Percentiles rank a stretch among this genome's conserved stretches.
These are phyloP conservation scores for Pelargonium citronellum DNA, from an alignment of 441 rosid species.

Conservation along the genomic window DNA sequence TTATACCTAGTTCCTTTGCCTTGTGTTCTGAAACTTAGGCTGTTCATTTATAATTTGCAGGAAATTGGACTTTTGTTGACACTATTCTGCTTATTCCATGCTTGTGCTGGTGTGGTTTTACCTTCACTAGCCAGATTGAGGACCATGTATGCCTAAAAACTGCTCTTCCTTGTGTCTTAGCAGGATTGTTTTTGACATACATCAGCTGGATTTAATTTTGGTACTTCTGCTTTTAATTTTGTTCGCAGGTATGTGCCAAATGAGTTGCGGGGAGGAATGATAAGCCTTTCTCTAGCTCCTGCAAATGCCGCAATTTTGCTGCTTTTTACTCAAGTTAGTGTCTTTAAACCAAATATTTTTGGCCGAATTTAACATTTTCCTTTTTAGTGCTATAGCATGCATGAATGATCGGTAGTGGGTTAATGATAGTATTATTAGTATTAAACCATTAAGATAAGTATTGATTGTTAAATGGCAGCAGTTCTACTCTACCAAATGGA, in stretches of 20 bases:
- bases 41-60: conserved; percentile 39
- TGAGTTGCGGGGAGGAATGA: conserved; percentile 95
- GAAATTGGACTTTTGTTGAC: conserved; percentile 68
- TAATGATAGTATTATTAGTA: neutral
- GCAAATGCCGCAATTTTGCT: conserved; percentile 66
- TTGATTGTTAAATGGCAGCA: neutral
- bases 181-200: conserved; percentile 15
- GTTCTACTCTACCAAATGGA: no score
- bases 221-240: conserved; percentile 18
- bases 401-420: neutral
- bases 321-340: conserved; percentile 51
- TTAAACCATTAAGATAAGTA: neutral
- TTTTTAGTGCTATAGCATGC: neutral
- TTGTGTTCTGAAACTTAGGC: conserved; percentile 10
- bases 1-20: conserved; percentile 10
- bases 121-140: conserved; percentile 93
- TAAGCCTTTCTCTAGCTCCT: conserved; percentile 74
- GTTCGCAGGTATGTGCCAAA: conserved; percentile 72
- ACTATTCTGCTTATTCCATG: conserved; percentile 73
- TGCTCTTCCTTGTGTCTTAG: conserved; percentile 2
- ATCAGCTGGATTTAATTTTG: conserved; percentile 14
- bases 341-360: conserved; percentile 14
- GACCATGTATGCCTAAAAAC: conserved; percentile 50
- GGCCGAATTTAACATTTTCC: conserved; percentile 15
- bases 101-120: conserved; percentile 53